phyloP scores from a whole-genome alignment of 2,329 filamentous ascomycete genomes.

The Claviceps monticola region DNA sequence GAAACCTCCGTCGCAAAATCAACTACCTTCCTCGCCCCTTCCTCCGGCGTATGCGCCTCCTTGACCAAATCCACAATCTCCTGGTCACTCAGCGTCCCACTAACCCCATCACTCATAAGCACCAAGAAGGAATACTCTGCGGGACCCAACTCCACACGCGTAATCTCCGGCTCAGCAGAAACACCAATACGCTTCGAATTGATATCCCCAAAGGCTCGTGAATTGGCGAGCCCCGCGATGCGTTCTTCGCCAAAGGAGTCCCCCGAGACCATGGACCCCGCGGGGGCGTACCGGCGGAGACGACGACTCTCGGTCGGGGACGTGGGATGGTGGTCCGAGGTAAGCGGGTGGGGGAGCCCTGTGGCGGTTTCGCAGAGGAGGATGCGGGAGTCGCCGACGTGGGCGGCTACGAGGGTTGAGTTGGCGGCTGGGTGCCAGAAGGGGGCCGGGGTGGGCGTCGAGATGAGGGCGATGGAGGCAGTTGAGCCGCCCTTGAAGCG shows the following conservation, averaged over 20 bases:
- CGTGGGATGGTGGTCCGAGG: conserved; percentile 86
- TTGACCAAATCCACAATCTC: conserved; percentile 95
- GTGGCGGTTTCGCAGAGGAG: conserved; percentile 78
- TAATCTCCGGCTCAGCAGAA: conserved; percentile 82
- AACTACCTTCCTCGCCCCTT: conserved; percentile 67
- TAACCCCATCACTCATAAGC: conserved; percentile 79
- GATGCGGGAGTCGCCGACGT: conserved; percentile 87
- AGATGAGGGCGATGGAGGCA: conserved; percentile 77
- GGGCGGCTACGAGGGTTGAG: conserved; percentile 71
- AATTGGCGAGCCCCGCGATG: conserved; percentile 86
- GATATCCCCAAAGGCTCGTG: conserved; percentile 87
- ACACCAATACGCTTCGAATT: conserved; percentile 84
- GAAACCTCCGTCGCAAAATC: conserved; percentile 80
- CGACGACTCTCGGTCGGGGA: conserved; percentile 71
- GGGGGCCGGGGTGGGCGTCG: conserved; percentile 77
- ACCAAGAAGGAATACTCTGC: conserved; percentile 85
- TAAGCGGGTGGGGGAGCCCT: conserved; percentile 66
- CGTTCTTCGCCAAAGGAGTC: conserved; percentile 97
- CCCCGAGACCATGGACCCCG: conserved; percentile 63
- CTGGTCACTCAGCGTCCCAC: conserved; percentile 74
- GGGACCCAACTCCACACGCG: conserved; percentile 61
- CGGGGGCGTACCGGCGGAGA: conserved; percentile 66
- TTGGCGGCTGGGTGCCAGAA: conserved; percentile 90
- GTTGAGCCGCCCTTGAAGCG: conserved; percentile 93
- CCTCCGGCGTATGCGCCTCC: conserved; percentile 80